These are phyloP conservation scores for Hymenoscyphus scutula DNA, from an alignment of 2,329 filamentous ascomycete species.

Conservation along the genomic window DNA sequence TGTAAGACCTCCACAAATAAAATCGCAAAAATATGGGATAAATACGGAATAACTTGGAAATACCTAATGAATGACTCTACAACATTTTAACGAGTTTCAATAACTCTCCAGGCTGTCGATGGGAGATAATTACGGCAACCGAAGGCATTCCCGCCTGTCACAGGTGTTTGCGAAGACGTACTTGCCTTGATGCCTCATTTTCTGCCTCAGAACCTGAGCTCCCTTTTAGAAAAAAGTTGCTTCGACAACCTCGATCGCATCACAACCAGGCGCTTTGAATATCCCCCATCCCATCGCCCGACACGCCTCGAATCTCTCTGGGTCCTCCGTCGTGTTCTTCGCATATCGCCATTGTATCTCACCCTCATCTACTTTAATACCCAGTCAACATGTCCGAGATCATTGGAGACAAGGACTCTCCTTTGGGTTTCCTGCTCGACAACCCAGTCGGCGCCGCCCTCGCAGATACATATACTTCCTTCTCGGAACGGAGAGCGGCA, in stretches of 20 bases:
- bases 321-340: not conserved
- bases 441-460: slow-evolving; percentile 71
- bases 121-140: too few species aligned
- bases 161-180: too few species aligned
- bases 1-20: too few species aligned
- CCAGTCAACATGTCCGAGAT: slow-evolving; percentile 31
- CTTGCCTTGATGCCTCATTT: slow-evolving; percentile 7
- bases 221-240: slow-evolving; percentile 21
- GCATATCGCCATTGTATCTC: slow-evolving; percentile 8
- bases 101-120: too few species aligned
- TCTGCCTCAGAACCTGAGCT: slow-evolving; percentile 11
- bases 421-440: slow-evolving; percentile 65
- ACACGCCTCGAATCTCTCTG: not conserved
- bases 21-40: too few species aligned
- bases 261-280: slow-evolving; percentile 10
- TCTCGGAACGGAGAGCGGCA: slow-evolving; percentile 81
- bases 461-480: slow-evolving; percentile 75
- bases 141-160: too few species aligned
- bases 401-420: slow-evolving; percentile 43
- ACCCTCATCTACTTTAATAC: slow-evolving; percentile 9
- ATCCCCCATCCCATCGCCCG: slow-evolving; percentile 14
- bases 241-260: not conserved
- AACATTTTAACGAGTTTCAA: too few species aligned
- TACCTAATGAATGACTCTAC: too few species aligned
- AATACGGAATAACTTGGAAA: too few species aligned